phyloP scores from a whole-genome alignment of 805 yeast species.

The Starmerella gropengiesseri region DNA sequence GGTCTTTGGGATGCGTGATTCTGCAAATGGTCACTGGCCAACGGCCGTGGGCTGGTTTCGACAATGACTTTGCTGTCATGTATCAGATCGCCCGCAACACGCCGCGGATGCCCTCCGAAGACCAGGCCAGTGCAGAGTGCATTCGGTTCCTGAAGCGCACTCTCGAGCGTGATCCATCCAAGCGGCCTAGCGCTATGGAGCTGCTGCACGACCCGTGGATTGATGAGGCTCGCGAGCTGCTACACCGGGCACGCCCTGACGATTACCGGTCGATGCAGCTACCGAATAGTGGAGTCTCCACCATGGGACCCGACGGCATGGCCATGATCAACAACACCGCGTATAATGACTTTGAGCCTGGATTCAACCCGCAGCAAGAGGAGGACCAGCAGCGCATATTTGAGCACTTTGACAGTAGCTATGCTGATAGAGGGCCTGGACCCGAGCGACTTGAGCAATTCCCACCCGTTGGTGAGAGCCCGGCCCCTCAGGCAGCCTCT shows the following conservation, averaged over 20 bases:
- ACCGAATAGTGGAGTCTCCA: slow-evolving; percentile 1
- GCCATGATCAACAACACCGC: neutral
- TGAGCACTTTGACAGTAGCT: neutral
- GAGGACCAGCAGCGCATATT: neutral
- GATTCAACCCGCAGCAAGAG: no score
- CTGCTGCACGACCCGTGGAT: slow-evolving; percentile 40
- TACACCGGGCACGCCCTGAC: slow-evolving; percentile 6
- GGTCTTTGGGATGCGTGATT: slow-evolving; percentile 96
- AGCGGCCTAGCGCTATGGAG: slow-evolving; percentile 75
- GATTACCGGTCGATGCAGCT: slow-evolving; percentile 3
- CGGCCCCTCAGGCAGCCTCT: no score
- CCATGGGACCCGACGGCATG: neutral
- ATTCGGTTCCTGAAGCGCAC: slow-evolving; percentile 60
- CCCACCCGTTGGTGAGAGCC: no score
- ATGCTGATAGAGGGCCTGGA: no score
- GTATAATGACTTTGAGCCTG: neutral
- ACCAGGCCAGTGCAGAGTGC: slow-evolving; percentile 70
- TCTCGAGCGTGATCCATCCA: slow-evolving; percentile 69
- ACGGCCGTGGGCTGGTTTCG: slow-evolving; percentile 92
- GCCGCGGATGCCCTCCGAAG: slow-evolving; percentile 72
- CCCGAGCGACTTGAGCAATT: no score
- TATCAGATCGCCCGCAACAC: slow-evolving; percentile 92
- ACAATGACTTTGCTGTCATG: slow-evolving; percentile 98
- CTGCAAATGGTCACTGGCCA: slow-evolving; percentile 94
- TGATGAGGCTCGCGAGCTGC: slow-evolving; percentile 18